A percentile compares a stretch with the other conserved stretches of the same genome.
These are phyloP conservation scores for Annulohypoxylon nitens DNA, from an alignment of 495 filamentous ascomycete species.

Conservation along the genomic window DNA sequence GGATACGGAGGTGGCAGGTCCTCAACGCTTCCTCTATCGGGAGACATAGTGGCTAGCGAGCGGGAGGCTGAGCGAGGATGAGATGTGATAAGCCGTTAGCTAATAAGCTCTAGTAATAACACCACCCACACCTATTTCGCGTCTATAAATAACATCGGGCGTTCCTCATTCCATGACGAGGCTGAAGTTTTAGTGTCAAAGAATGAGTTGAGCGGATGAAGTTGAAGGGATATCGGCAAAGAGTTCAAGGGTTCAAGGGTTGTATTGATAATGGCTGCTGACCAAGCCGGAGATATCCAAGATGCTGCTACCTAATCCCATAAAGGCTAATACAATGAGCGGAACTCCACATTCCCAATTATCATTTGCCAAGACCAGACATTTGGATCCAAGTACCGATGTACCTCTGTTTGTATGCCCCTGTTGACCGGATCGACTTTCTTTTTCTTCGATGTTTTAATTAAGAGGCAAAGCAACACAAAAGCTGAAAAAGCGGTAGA, in stretches of 20 bases:
- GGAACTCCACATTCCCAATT: constrained; percentile 21
- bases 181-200: constrained; percentile 18
- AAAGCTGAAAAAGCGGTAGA: background rate
- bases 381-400: background rate
- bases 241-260: constrained; percentile 1
- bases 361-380: constrained; percentile 29
- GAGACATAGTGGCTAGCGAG: constrained; percentile 35
- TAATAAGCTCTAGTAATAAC: background rate
- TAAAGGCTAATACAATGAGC: constrained; percentile 27
- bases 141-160: background rate
- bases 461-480: constrained; percentile 2
- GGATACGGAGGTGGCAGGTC: constrained; percentile 31
- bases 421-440: background rate
- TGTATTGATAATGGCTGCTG: constrained; percentile 26
- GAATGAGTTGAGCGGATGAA: constrained; percentile 25
- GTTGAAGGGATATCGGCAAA: constrained; percentile 22
- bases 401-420: background rate
- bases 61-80: constrained; percentile 6
- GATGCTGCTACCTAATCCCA: constrained; percentile 21
- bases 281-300: constrained; percentile 42
- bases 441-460: background rate
- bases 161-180: constrained; percentile 15
- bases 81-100: background rate
- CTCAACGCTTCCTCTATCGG: constrained; percentile 45
- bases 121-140: background rate